phyloP scores from a whole-genome alignment of 1,284 basidiomycete genomes.

The Marasmius fiardii region DNA sequence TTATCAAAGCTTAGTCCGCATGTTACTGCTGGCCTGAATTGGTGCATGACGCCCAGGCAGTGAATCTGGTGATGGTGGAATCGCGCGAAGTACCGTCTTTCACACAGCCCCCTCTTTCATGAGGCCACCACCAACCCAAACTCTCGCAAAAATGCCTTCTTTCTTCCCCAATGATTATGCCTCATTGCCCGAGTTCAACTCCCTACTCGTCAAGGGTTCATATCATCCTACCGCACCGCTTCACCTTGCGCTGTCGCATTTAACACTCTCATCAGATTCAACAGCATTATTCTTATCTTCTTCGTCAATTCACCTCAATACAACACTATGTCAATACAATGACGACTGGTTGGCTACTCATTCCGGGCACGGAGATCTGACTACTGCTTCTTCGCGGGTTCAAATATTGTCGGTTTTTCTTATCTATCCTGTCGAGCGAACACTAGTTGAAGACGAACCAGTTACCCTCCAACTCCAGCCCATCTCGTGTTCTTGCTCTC shows the following conservation, averaged over 20 bases:
- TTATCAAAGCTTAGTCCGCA: not conserved
- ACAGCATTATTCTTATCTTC: constrained; percentile 41
- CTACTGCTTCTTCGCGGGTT: constrained; percentile 40
- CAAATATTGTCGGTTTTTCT: constrained; percentile 49
- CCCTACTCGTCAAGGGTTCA: constrained; percentile 49
- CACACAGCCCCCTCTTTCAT: no score
- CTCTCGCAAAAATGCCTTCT: constrained; percentile 34
- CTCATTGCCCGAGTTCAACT: constrained; percentile 40
- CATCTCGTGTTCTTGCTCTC: constrained; percentile 58
- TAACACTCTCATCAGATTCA: constrained; percentile 27
- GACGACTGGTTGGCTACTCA: constrained; percentile 52
- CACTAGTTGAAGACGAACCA: constrained; percentile 25
- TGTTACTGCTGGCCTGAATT: not conserved
- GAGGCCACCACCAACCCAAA: no score
- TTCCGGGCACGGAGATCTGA: constrained; percentile 41
- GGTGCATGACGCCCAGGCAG: not conserved
- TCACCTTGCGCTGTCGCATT: constrained; percentile 50
- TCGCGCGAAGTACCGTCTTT: no score
- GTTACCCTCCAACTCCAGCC: constrained; percentile 62
- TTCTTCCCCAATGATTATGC: constrained; percentile 36
- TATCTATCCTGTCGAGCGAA: constrained; percentile 13
- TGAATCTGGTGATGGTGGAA: no score
- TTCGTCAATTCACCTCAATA: constrained; percentile 46
- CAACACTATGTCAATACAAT: constrained; percentile 42
- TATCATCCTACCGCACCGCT: constrained; percentile 56